Base-by-base conservation (phyloP, 129 eudicot species). In the Pulicaria dysenterica region DNA sequence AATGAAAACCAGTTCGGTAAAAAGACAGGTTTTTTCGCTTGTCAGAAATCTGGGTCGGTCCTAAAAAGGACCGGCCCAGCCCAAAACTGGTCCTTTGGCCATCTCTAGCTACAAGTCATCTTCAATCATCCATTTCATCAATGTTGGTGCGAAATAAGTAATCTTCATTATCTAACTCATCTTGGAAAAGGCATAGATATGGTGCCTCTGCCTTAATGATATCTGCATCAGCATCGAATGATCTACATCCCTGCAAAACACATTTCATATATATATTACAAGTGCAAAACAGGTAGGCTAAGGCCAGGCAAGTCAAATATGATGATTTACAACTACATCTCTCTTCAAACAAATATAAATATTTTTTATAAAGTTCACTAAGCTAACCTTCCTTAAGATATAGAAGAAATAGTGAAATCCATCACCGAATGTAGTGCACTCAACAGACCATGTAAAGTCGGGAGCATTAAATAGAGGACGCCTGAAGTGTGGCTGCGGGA, bases 371-470 rank as follows among this genome's bases (percentile, higher is more conserved):
- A 59, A 58, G 61, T 17, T 44, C 7, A 15, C 62, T 15, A 51
- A 51, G 51, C 92, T 71, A 63, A 94, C 99, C 99, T 94, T 94
- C 70, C 68, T 86, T 67, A 94, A 73, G 64, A 80, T 79, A 63
- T 90, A 90, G 80, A 94, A 84, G 89, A 90, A 94, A 81, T 94
- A 94, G 58, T 94, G 99, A 77, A 94, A 94, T 70, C 93, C 97
- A 79, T 90, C 96, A 19, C 99, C 99, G 80, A 94, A 94, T 11
- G 99, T 90, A 68, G 67, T 80, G 80, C 85, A 88, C 58, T 94
- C 96, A 53, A 88, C 42, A 6, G 99, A 90, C 97, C 99, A 94
- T 16, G 90, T 90, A 66, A 94, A 94, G 57, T 82, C 87, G 11
- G 89, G 89, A 75, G 88, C 86, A 68, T 74, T 75, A 78, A 90